Conservation (phyloP, 345 rosid species). For the Streptanthus diversifolius region DNA sequence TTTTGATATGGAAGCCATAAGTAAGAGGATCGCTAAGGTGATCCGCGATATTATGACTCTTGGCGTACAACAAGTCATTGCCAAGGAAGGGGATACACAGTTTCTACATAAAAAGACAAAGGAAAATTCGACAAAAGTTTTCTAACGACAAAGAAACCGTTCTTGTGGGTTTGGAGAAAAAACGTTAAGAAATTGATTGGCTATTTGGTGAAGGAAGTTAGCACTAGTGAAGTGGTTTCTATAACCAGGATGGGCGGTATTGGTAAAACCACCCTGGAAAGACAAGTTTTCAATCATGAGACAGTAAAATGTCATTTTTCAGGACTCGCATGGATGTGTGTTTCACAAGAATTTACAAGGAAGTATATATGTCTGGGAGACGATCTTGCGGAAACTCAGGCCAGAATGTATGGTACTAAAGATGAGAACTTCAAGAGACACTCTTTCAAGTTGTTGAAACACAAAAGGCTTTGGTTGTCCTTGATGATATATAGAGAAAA, state of each 20-base stretch:
- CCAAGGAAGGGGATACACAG: neutral
- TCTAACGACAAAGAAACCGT: constrained; percentile 14
- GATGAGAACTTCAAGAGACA: constrained; percentile 15
- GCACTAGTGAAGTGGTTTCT: constrained; percentile 16
- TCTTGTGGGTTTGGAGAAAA: constrained; percentile 40
- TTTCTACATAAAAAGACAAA: constrained; percentile 6
- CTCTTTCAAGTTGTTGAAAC: constrained; percentile 12
- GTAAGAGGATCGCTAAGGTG: neutral
- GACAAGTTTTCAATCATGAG: constrained; percentile 20
- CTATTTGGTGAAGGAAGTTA: neutral
- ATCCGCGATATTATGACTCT: neutral
- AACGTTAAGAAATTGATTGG: constrained; percentile 16
- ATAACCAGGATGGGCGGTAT: constrained; percentile 57
- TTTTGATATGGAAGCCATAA: neutral
- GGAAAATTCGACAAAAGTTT: constrained; percentile 16
- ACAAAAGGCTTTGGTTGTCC: constrained; percentile 36
- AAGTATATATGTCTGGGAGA: constrained; percentile 38
- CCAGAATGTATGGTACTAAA: neutral
- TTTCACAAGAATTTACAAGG: constrained; percentile 36
- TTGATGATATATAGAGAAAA: constrained; percentile 45
- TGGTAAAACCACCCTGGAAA: constrained; percentile 50
- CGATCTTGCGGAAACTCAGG: constrained; percentile 23
- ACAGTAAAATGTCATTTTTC: constrained; percentile 23
- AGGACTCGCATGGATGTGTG: constrained; percentile 33
- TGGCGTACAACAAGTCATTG: no score